Conservation (phyloP, 495 filamentous ascomycete genomes). For the Apodospora peruviana region DNA sequence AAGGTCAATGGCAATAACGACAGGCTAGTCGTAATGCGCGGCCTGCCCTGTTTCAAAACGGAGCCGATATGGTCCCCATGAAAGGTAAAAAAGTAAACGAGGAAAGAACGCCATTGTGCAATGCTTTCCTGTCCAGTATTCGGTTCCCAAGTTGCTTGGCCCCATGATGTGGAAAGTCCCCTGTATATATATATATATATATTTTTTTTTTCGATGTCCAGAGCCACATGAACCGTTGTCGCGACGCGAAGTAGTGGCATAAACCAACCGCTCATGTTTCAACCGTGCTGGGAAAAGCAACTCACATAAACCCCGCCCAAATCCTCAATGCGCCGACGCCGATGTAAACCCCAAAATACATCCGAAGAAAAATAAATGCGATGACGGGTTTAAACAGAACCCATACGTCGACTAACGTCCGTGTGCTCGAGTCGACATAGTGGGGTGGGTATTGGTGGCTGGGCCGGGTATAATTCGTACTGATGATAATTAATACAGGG, state of each 20-base stretch:
- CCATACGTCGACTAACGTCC: no score
- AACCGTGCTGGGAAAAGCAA: not conserved
- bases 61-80: no score
- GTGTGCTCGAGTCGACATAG: no score
- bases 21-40: no score
- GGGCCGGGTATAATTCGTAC: no score
- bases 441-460: no score
- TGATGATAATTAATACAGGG: no score
- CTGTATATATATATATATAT: not conserved
- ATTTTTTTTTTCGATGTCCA: not conserved
- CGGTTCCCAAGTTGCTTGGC: not conserved
- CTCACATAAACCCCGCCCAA: not conserved
- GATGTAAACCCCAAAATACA: not conserved
- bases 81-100: no score
- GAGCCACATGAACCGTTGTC: not conserved
- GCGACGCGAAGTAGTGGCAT: conserved; percentile 6
- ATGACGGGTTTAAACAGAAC: not conserved
- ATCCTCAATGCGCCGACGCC: not conserved
- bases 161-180: not conserved
- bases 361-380: no score
- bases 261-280: conserved; percentile 1
- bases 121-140: conserved; percentile 6
- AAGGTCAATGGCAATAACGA: no score
- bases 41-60: no score
- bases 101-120: conserved; percentile 1